Evolutionary conservation across 495 filamentous ascomycete species (phyloP), one percentile per base, ranked within the genome.

Genomic region (Letharia lupina): DNA sequence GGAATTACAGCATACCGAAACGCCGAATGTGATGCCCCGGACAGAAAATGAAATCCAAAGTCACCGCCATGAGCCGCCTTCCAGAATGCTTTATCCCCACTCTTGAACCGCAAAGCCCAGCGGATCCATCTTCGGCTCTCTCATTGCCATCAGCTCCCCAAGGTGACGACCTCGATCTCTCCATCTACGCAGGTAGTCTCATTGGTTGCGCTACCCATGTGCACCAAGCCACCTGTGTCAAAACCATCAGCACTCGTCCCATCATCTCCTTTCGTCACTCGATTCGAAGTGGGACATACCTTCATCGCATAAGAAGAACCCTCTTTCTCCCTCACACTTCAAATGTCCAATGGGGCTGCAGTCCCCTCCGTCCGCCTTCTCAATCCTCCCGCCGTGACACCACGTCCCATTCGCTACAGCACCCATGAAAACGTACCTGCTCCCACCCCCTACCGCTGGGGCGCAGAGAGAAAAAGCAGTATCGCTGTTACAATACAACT

Each of bases 241-340:
- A 59, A 4, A 13, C 15, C 31, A 44, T 64, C 28, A 64, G 63
- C 59, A 15, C 15, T 37, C 39, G n/a, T 37, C 6, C 20, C 50
- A 44, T 15, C n/a, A 31, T 64, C 39, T 18, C 16, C n/a, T 41
- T 13, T 47, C 45, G 3, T 31, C 3, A 20, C 16, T 3, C 20
- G 9, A 15, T 23, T 9, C 31, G 35, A 7, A 15, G 8, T 7
- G 11, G 4, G 20, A 39, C 15, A 15, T 45, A 65, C 63, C 63
- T 60, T 65, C 63, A 28, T 37, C 41, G 20, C 52, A 65, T 5
- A 42, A 59, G 23, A 65, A 39, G 28, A 58, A 65, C 18, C 63
- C 47, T 20, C 45, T 37, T 13, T 23, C 11, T 0, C 54, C 40
- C 52, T 28, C 3, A 59, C 63, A 65, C 4, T 57, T 56, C 52